These are phyloP conservation scores for Hylodesmum podocarpum DNA, from an alignment of 306 rosid genomes.

Conservation along the genomic window DNA sequence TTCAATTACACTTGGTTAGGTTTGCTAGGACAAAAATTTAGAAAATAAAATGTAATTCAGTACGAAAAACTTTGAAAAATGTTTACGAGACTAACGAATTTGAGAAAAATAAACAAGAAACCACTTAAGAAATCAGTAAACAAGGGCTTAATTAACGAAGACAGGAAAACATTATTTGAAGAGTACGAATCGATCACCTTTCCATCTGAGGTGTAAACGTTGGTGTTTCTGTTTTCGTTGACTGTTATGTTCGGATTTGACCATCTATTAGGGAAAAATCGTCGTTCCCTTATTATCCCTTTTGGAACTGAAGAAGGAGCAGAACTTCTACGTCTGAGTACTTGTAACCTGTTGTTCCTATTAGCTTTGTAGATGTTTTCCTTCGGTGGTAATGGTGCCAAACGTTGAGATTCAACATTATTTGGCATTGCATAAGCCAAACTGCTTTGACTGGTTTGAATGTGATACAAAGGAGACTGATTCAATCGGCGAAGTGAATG, in stretches of 20 bases:
- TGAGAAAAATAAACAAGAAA: no score
- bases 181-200: conserved; percentile 46
- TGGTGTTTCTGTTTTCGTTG: neutral
- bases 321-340: conserved; percentile 34
- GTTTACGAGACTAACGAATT: no score
- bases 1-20: no score
- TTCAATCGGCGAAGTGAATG: neutral
- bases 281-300: neutral
- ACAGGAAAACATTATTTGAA: neutral
- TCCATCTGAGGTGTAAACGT: conserved; percentile 40
- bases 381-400: no score
- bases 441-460: neutral
- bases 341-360: conserved; percentile 41
- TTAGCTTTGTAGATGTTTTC: no score
- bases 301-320: neutral
- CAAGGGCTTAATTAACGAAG: neutral
- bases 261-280: neutral
- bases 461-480: neutral
- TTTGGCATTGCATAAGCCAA: neutral
- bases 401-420: neutral
- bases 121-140: neutral
- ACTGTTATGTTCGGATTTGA: neutral
- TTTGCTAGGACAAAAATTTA: neutral
- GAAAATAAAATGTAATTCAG: neutral
- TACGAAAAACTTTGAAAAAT: neutral